Evolutionary conservation across 345 rosid species (phyloP).

Genomic region (Adansonia digitata): DNA sequence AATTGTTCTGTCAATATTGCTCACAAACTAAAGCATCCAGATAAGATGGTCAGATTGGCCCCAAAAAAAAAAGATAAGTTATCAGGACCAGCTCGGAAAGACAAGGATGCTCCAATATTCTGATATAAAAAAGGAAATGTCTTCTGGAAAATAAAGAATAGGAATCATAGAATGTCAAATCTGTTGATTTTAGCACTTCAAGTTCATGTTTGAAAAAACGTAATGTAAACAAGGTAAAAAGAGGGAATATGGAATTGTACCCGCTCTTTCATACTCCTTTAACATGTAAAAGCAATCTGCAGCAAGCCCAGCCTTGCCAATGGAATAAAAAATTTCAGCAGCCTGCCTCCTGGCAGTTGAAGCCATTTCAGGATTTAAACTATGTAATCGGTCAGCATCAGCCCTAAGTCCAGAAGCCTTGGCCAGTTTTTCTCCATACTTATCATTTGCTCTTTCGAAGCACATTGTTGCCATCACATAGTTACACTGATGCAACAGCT

Average conservation of each 20-base stretch:
- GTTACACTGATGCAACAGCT: constrained; percentile 40
- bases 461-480: constrained; percentile 47
- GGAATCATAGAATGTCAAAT: background rate
- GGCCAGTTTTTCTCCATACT: constrained; percentile 34
- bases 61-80: background rate
- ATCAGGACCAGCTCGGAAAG: background rate
- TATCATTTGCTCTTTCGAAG: constrained; percentile 43
- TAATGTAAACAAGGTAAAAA: background rate
- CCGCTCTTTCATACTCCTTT: constrained; percentile 40
- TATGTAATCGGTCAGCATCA: constrained; percentile 31
- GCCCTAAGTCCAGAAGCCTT: constrained; percentile 42
- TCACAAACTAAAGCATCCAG: background rate
- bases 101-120: background rate
- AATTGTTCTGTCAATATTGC: background rate
- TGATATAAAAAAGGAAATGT: background rate
- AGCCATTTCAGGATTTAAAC: constrained; percentile 34
- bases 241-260: constrained; percentile 12
- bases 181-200: background rate
- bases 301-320: constrained; percentile 40
- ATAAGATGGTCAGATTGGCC: background rate
- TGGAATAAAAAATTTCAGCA: constrained; percentile 38
- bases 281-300: constrained; percentile 39
- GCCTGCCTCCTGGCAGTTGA: constrained; percentile 34
- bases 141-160: background rate
- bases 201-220: background rate